Base-by-base conservation (phyloP, 352 stramenopile species). In the Halophytophthora polymorphica region DNA sequence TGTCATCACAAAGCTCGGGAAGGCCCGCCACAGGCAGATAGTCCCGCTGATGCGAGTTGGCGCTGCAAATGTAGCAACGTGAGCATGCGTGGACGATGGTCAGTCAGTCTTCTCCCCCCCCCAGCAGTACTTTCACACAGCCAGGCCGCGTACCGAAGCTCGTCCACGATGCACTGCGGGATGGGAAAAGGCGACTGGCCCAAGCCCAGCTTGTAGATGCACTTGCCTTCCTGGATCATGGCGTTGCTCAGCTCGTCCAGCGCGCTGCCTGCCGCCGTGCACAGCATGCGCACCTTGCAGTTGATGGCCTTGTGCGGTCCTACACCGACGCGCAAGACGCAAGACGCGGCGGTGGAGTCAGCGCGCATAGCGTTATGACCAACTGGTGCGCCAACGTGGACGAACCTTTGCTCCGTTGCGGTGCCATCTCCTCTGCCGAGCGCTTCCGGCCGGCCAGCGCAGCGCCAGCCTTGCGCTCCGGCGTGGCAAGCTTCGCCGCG, bases 171-270 rank as follows among this genome's bases (percentile, higher is more conserved):
- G 50, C 81, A 93, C 51, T 93, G 81, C 17, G 83, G 81, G 33
- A 93, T 78, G n/a, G 83, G 83, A 50, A 95, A 95, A 6, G 85
- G 85, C 35, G 81, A 93, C 55, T 95, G 83, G 1, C 85, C 85
- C 17, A 95, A 66, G 12, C 85, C 83, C 22, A 95, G 62, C 51
- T 93, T 93, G 69, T 91, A 93, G 33, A 95, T 86, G 42, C 54
- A 75, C 29, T 90, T 88, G 31, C 85, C 85, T 45, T 90, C 69
- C 23, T 64, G 59, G 42, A 93, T 88, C 64, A 95, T 81, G 45
- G 86, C 79, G 56, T 95, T 95, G 53, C 84, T 95, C 22, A 92
- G 67, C 49, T 95, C 78, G 37, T 95, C 84, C 37, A 95, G 56
- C 13, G 84, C 84, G 18, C 80, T 92, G 2, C 80, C 79, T 0